Evolutionary conservation across 176 grass and related monocot species (phyloP).

Genomic region (Aegilops speltoides): DNA sequence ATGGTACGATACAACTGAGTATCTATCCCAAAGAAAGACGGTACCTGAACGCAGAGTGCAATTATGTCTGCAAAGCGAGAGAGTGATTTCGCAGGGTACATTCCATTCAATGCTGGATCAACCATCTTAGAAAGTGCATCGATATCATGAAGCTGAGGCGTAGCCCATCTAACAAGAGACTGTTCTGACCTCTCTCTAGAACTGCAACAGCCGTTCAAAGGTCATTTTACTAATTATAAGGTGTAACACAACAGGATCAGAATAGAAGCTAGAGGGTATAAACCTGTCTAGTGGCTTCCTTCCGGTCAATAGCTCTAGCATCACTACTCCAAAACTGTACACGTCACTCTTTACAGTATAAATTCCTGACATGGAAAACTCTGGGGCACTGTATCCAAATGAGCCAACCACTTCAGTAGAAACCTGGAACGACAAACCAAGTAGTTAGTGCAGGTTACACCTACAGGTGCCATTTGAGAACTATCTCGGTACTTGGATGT

Average conservation of each 20-base stretch:
- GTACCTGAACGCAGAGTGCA: constrained; percentile 93
- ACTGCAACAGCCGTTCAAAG: constrained; percentile 49
- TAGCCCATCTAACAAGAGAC: constrained; percentile 96
- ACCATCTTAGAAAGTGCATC: constrained; percentile 98
- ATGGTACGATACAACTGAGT: neutral
- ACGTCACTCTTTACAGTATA: constrained; percentile 97
- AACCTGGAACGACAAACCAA: constrained; percentile 49
- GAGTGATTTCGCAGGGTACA: constrained; percentile 97
- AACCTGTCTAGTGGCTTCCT: constrained; percentile 95
- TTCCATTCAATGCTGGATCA: constrained; percentile 92
- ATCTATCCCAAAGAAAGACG: constrained; percentile 4
- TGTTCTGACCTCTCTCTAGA: constrained; percentile 87
- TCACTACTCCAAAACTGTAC: constrained; percentile 98
- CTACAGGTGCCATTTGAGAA: constrained; percentile 8
- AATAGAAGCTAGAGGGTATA: constrained; percentile 9
- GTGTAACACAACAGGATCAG: neutral
- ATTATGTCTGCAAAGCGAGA: constrained; percentile 96
- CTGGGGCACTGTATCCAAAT: constrained; percentile 98
- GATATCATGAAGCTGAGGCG: constrained; percentile 96
- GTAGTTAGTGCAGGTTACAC: constrained; percentile 23
- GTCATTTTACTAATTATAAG: neutral
- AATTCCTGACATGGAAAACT: constrained; percentile 96
- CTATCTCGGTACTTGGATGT: neutral
- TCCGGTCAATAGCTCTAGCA: constrained; percentile 97
- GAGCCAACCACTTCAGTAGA: constrained; percentile 85